Conservation (phyloP, 1,284 basidiomycete species). For the Peniophora sp. region DNA sequence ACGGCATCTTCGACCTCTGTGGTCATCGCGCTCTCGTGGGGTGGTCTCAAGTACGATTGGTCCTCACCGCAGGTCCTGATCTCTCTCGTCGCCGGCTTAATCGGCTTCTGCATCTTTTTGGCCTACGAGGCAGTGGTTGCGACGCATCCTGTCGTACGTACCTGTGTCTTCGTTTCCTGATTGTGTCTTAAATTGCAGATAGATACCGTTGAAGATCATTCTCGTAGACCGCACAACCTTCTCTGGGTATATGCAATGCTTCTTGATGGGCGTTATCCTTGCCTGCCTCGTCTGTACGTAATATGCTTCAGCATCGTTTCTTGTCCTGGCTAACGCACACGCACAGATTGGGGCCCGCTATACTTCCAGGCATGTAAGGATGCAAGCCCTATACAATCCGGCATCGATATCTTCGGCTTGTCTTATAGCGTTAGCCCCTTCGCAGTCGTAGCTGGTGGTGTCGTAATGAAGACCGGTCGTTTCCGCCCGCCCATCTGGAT, state of each 20-base stretch:
- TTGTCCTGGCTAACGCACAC: slow-evolving; percentile 3
- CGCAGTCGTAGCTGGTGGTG: slow-evolving; percentile 21
- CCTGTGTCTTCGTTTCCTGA: neutral
- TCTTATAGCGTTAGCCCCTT: slow-evolving; percentile 21
- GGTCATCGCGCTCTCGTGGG: slow-evolving; percentile 30
- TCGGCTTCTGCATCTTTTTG: slow-evolving; percentile 16
- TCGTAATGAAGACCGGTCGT: slow-evolving; percentile 18
- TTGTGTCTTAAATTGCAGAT: neutral
- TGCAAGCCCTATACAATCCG: slow-evolving; percentile 29
- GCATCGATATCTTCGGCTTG: slow-evolving; percentile 29
- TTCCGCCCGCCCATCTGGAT: slow-evolving; percentile 23
- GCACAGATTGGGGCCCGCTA: slow-evolving; percentile 21
- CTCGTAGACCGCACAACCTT: slow-evolving; percentile 19
- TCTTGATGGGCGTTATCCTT: slow-evolving; percentile 3
- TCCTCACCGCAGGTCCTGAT: slow-evolving; percentile 23
- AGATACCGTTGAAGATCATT: slow-evolving; percentile 22
- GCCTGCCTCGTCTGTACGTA: slow-evolving; percentile 2
- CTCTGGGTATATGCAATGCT: slow-evolving; percentile 18
- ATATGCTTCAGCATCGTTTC: slow-evolving; percentile 3
- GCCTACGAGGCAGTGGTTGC: slow-evolving; percentile 17
- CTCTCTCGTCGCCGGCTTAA: slow-evolving; percentile 26
- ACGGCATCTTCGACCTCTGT: slow-evolving; percentile 21
- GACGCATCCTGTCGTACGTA: slow-evolving; percentile 17
- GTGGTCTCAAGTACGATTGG: slow-evolving; percentile 29
- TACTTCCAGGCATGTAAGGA: slow-evolving; percentile 37